Evolutionary conservation across 2,329 filamentous ascomycete species (phyloP), one percentile per base, ranked within the genome.

Genomic region (Chrysoporthe cubensis): DNA sequence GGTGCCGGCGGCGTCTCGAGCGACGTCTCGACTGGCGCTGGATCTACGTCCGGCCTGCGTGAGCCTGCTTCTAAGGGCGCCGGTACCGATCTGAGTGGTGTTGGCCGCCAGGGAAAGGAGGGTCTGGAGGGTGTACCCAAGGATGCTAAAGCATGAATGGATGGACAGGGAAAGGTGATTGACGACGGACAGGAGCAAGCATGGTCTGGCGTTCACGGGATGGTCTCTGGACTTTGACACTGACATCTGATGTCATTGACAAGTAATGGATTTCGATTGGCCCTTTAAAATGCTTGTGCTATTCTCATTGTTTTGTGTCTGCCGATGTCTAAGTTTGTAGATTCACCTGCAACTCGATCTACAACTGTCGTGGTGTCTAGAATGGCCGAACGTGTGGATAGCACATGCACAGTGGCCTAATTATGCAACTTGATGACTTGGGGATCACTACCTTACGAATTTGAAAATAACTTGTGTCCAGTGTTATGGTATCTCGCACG

Each of bases 61-160:
- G 88, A 81, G 67, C 87, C 88, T 3, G 86, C 87, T 4, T 88
- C 88, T 50, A 85, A 84, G 70, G 82, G 82, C 54, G 80, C 57
- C 77, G 85, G 83, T 4, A 82, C 83, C 57, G 84, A 87, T 74
- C 80, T 90, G 76, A 88, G 84, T 75, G 79, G 81, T 48, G 84
- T 92, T 66, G 91, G 90, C 14, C 84, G 90, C 57, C 83, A 91
- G 77, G 89, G 82, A 65, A 82, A 87, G 74, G 89, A 92, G 44
- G 80, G 81, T 48, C 77, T 90, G 13, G 77, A 81, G 11, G 82
- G 82, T 2, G 78, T 87, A 32, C 88, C 88, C 21, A 86, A 85
- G 75, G 89, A 91, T 77, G 88, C 87, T 58, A 80, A 81, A n/a
- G 77, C 81, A 50, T 65, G 32, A 62, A 14, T 40, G 3, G 9